These are phyloP conservation scores for Dactylella cylindrospora DNA, from an alignment of 2,329 filamentous ascomycete genomes.

Conservation along the genomic window DNA sequence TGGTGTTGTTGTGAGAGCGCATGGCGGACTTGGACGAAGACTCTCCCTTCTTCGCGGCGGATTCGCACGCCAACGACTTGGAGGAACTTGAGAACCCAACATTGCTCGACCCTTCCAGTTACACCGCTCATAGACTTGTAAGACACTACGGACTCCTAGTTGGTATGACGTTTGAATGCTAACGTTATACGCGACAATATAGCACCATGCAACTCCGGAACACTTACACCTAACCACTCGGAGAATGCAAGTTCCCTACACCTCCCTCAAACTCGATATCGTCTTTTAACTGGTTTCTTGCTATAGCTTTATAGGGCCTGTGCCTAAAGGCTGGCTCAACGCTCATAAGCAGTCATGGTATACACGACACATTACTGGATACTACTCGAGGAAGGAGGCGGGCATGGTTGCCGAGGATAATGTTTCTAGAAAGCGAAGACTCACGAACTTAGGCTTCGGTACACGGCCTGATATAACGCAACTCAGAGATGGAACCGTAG, in stretches of 20 bases:
- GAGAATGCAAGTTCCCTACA: conserved; percentile 45
- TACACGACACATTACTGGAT: conserved; percentile 47
- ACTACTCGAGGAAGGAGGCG: conserved; percentile 45
- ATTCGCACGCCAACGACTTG: conserved; percentile 28
- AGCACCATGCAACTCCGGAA: conserved; percentile 49
- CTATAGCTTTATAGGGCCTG: conserved; percentile 48
- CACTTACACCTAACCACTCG: conserved; percentile 49
- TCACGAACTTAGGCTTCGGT: conserved; percentile 43
- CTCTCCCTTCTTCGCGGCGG: conserved; percentile 37
- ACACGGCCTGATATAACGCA: conserved; percentile 30
- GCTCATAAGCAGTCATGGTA: conserved; percentile 48
- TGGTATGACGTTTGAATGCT: conserved; percentile 5
- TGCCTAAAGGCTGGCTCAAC: conserved; percentile 49
- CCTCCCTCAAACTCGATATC: background rate
- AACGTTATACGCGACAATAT: background rate
- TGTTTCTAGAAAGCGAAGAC: conserved; percentile 43
- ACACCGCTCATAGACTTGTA: conserved; percentile 49
- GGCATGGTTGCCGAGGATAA: conserved; percentile 45
- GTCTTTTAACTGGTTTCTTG: conserved; percentile 6
- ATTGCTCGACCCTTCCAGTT: conserved; percentile 46
- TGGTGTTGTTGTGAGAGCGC: conserved; percentile 7
- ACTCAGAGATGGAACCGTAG: conserved; percentile 6
- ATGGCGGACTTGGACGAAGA: conserved; percentile 43
- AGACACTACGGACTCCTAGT: conserved; percentile 1
- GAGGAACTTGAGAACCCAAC: conserved; percentile 9